Conservation (phyloP, 306 rosid species). For the Glycine latifolia region DNA sequence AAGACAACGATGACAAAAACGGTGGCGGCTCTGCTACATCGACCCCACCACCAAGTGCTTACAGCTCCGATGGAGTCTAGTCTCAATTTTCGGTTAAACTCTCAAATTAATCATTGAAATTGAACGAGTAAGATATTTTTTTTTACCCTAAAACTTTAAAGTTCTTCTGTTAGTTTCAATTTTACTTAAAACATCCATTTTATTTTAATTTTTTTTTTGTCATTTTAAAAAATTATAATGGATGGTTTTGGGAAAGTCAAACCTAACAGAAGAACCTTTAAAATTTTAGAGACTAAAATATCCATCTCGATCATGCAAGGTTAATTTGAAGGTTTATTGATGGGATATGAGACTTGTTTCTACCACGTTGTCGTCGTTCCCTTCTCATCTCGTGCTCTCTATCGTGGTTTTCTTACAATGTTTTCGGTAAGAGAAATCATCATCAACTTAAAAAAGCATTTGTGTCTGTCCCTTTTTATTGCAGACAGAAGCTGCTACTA, state of each 20-base stretch:
- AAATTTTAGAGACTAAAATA: neutral
- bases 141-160: neutral
- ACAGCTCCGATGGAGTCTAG: slow-evolving; percentile 43
- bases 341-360: neutral
- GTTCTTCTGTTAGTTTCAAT: neutral
- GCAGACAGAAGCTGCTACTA: slow-evolving; percentile 5
- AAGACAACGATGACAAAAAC: neutral
- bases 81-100: neutral
- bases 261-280: neutral
- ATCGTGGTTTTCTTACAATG: slow-evolving; percentile 31
- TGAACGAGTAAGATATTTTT: neutral
- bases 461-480: slow-evolving; percentile 38
- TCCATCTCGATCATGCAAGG: neutral
- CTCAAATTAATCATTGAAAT: neutral
- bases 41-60: slow-evolving; percentile 49
- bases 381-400: neutral
- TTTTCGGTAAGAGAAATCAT: neutral
- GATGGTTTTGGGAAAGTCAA: neutral
- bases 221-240: neutral
- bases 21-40: slow-evolving; percentile 40
- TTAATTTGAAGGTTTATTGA: slow-evolving; percentile 17
- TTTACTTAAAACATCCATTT: neutral
- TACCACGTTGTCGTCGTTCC: neutral
- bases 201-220: neutral
- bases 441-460: neutral